Evolutionary conservation across 2,329 filamentous ascomycete genomes (phyloP).

Genomic region (Pleoardoris graminearum): DNA sequence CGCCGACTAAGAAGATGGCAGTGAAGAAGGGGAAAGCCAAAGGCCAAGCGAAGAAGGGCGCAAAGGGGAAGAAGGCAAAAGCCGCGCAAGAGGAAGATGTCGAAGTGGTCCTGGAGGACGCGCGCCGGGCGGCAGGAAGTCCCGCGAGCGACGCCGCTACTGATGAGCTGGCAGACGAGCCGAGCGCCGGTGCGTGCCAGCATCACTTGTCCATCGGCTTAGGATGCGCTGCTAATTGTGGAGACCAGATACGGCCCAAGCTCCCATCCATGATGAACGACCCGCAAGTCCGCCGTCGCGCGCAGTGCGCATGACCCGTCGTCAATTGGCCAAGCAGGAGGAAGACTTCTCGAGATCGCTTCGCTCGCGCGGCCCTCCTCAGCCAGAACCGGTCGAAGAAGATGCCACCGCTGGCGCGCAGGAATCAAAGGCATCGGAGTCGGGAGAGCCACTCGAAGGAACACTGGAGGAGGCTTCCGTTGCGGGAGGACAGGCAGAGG

Average conservation of each 20-base stretch:
- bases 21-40: slow-evolving; percentile 39
- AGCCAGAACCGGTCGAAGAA: slow-evolving; percentile 11
- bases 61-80: slow-evolving; percentile 37
- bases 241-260: slow-evolving; percentile 24
- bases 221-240: slow-evolving; percentile 17
- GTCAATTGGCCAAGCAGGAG: slow-evolving; percentile 41
- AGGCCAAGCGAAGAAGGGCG: slow-evolving; percentile 36
- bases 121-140: slow-evolving; percentile 22
- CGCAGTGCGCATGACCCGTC: slow-evolving; percentile 38
- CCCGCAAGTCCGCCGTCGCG: slow-evolving; percentile 31
- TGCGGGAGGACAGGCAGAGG: slow-evolving; percentile 5
- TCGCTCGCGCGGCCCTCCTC: slow-evolving; percentile 13
- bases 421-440: background rate
- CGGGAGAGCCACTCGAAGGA: background rate
- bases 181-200: slow-evolving; percentile 24
- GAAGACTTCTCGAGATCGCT: slow-evolving; percentile 34
- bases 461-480: background rate
- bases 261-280: slow-evolving; percentile 24
- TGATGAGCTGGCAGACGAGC: slow-evolving; percentile 21
- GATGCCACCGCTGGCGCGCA: slow-evolving; percentile 9
- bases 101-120: slow-evolving; percentile 23
- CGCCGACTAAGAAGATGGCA: slow-evolving; percentile 33
- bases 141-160: slow-evolving; percentile 25
- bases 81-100: slow-evolving; percentile 23
- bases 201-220: slow-evolving; percentile 8